Percentiles rank a stretch among this genome's conserved stretches.
Evolutionary conservation across 371 early-diverging fungal species (phyloP).

Genomic region (Mortierella sp.): DNA sequence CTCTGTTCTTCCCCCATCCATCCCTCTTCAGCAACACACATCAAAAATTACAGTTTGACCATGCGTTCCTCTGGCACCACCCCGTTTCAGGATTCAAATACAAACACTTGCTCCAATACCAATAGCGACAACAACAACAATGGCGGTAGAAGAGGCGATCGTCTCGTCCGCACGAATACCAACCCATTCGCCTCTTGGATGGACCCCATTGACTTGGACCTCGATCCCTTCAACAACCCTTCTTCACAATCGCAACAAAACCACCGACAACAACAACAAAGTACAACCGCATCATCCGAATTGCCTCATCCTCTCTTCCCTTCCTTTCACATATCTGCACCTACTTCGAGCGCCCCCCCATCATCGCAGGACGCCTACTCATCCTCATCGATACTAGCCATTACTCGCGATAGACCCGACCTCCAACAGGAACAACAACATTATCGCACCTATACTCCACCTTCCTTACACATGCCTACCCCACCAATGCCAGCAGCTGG

Average conservation of each 20-base stretch:
- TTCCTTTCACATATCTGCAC: slow-evolving; percentile 5
- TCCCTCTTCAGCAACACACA: background rate
- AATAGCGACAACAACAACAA: background rate
- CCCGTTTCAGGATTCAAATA: slow-evolving; percentile 3
- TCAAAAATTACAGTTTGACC: background rate
- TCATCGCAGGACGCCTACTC: background rate
- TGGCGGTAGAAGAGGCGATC: background rate
- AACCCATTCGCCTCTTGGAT: slow-evolving; percentile 27
- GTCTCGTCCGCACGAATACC: slow-evolving; percentile 10
- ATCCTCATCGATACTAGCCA: background rate
- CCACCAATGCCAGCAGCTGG: background rate
- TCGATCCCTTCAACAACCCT: background rate
- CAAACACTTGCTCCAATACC: background rate
- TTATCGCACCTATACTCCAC: background rate
- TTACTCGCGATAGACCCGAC: background rate
- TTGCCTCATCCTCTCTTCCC: slow-evolving; percentile 7
- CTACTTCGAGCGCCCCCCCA: background rate
- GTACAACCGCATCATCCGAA: background rate
- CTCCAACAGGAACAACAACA: background rate
- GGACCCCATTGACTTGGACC: slow-evolving; percentile 17
- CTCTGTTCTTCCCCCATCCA: background rate
- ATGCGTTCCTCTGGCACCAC: slow-evolving; percentile 11
- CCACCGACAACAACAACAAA: background rate
- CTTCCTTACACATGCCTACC: slow-evolving; percentile 4
- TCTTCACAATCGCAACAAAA: background rate